phyloP scores from a whole-genome alignment of 2,329 filamentous ascomycete species.

The Pseudogymnoascus sp. region DNA sequence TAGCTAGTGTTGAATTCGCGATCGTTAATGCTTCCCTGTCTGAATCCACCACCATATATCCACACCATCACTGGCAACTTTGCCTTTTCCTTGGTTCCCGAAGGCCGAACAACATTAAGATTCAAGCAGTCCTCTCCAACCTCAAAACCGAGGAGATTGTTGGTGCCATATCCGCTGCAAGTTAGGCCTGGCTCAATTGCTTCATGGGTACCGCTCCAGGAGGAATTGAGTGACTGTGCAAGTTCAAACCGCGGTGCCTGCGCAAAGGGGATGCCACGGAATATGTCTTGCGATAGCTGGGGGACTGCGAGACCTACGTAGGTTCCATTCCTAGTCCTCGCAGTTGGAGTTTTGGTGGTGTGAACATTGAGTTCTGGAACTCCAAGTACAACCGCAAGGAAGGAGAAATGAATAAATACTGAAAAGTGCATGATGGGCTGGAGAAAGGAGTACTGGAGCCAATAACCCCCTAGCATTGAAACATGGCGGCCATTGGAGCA shows the following conservation, averaged over 20 bases:
- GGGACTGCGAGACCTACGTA: background rate
- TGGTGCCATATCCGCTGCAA: conserved; percentile 2
- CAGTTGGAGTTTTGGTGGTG: background rate
- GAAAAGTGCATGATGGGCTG: background rate
- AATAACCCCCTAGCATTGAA: background rate
- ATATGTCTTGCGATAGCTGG: conserved; percentile 14
- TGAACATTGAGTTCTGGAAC: background rate
- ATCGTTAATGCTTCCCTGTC: conserved; percentile 44
- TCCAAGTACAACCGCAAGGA: background rate
- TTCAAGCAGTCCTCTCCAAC: conserved; percentile 46
- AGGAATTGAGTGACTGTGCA: conserved; percentile 10
- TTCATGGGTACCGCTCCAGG: conserved; percentile 7
- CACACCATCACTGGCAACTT: conserved; percentile 49
- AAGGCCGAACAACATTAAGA: conserved; percentile 40
- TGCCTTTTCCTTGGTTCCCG: conserved; percentile 20
- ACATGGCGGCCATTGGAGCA: background rate
- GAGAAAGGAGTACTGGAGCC: background rate
- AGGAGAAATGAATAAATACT: background rate
- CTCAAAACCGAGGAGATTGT: conserved; percentile 7
- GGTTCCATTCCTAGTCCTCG: background rate
- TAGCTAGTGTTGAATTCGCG: conserved; percentile 53
- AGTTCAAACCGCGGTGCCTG: conserved; percentile 11
- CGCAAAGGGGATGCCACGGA: conserved; percentile 14
- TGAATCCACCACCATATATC: conserved; percentile 58
- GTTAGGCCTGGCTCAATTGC: background rate